Conservation (phyloP, 164 flowering plant genomes). For the Litsea cubeba region DNA sequence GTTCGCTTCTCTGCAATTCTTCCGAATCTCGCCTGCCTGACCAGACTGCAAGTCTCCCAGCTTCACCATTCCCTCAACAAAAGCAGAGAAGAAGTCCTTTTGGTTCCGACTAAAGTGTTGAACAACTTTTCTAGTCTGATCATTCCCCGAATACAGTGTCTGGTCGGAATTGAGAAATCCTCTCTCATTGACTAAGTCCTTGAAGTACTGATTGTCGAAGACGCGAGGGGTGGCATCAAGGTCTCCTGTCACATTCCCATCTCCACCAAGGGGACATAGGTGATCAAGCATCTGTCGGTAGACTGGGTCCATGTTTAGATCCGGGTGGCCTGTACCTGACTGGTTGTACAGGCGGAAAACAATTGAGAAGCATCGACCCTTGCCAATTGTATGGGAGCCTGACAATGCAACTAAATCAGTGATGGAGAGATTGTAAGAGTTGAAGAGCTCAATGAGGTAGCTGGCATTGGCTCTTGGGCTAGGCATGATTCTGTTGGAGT, state of each 20-base stretch:
- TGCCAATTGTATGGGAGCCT: conserved; percentile 84
- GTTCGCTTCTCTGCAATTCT: conserved; percentile 67
- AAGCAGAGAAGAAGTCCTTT: conserved; percentile 51
- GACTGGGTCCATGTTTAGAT: conserved; percentile 62
- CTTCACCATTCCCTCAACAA: conserved; percentile 77
- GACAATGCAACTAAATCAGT: conserved; percentile 84
- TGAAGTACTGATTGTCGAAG: conserved; percentile 85
- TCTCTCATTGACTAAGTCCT: conserved; percentile 63
- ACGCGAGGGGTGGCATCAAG: conserved; percentile 66
- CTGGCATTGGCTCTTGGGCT: conserved; percentile 83
- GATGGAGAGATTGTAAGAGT: conserved; percentile 49
- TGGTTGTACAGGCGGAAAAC: conserved; percentile 84
- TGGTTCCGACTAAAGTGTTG: conserved; percentile 38
- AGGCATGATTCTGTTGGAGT: conserved; percentile 76
- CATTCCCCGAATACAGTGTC: conserved; percentile 38
- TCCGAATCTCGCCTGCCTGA: conserved; percentile 66
- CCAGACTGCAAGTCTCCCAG: conserved; percentile 75
- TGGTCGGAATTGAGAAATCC: conserved; percentile 89
- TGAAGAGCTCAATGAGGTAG: conserved; percentile 53
- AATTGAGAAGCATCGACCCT: conserved; percentile 81
- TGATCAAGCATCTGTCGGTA: conserved; percentile 42
- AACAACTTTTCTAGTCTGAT: conserved; percentile 47
- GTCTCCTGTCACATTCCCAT: conserved; percentile 56
- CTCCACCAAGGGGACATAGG: conserved; percentile 70
- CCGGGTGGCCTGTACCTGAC: conserved; percentile 73